Percentiles rank a stretch among this genome's conserved stretches.
Conservation (phyloP, 345 rosid genomes). For the Syzygium jambos region DNA sequence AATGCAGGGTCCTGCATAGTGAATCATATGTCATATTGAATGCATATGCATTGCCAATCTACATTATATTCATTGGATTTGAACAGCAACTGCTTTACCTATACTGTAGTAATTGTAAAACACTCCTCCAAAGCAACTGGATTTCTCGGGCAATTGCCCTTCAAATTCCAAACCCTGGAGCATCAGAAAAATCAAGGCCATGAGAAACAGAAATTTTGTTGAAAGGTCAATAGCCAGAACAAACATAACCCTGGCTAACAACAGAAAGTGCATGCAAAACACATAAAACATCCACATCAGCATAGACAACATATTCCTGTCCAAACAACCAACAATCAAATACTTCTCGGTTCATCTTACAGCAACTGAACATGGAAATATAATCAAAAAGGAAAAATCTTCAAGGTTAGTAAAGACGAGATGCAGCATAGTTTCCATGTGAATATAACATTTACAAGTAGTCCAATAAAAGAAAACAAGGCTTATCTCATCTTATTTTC, state of each 20-base stretch:
- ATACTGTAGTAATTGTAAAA: constrained; percentile 94
- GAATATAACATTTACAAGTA: neutral
- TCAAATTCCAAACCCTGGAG: constrained; percentile 54
- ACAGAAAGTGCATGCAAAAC: neutral
- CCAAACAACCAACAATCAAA: neutral
- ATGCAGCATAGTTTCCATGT: neutral
- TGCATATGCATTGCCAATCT: neutral
- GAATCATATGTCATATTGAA: neutral
- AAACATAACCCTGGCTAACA: neutral
- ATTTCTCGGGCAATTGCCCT: constrained; percentile 49
- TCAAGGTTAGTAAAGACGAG: neutral
- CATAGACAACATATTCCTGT: neutral
- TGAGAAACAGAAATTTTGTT: neutral
- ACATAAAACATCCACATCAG: neutral
- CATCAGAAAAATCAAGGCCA: constrained; percentile 6
- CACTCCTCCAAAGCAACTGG: constrained; percentile 64
- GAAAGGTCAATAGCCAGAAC: neutral
- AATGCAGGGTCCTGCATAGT: neutral
- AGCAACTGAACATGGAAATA: neutral
- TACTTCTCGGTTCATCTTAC: neutral
- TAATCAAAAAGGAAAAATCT: neutral
- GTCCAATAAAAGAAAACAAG: neutral
- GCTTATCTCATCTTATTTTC: neutral
- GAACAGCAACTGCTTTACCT: constrained; percentile 31
- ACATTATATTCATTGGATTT: neutral